A percentile compares a stretch with the other conserved stretches of the same genome.
Conservation (phyloP, 192 early-diverging fungal species). For the Coemansia sp. region DNA sequence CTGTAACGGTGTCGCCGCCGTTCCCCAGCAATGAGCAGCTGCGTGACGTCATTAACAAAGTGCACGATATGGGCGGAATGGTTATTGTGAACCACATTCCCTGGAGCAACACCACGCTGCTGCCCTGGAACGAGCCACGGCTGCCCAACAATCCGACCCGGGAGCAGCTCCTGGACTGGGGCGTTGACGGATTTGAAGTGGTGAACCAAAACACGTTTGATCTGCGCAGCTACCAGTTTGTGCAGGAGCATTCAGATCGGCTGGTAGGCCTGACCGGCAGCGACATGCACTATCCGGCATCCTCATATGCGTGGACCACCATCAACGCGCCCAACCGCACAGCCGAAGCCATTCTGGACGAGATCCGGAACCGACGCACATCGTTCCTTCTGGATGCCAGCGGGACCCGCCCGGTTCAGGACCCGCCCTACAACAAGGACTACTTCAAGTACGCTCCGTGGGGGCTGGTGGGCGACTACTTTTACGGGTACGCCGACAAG, state of each 20-base stretch:
- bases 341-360: constrained; percentile 55
- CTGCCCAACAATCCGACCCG: constrained; percentile 63
- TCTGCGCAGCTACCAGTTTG: constrained; percentile 57
- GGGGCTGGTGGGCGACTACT: constrained; percentile 57
- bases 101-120: constrained; percentile 66
- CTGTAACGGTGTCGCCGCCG: constrained; percentile 51
- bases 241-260: constrained; percentile 35
- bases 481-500: constrained; percentile 64
- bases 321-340: constrained; percentile 52
- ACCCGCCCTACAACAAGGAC: constrained; percentile 35
- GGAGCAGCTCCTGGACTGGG: constrained; percentile 58
- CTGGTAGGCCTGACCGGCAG: constrained; percentile 62
- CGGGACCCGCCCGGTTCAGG: constrained; percentile 56
- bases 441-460: constrained; percentile 58
- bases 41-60: constrained; percentile 55
- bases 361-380: constrained; percentile 58
- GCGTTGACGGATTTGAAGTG: constrained; percentile 72
- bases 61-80: constrained; percentile 65
- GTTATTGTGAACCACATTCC: constrained; percentile 78
- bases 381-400: constrained; percentile 67
- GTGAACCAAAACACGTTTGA: constrained; percentile 63
- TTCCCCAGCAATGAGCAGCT: constrained; percentile 65
- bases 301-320: constrained; percentile 64
- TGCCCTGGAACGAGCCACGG: constrained; percentile 55
- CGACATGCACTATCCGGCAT: constrained; percentile 64